phyloP scores from a whole-genome alignment of 345 rosid species.

The Laguncularia racemosa region DNA sequence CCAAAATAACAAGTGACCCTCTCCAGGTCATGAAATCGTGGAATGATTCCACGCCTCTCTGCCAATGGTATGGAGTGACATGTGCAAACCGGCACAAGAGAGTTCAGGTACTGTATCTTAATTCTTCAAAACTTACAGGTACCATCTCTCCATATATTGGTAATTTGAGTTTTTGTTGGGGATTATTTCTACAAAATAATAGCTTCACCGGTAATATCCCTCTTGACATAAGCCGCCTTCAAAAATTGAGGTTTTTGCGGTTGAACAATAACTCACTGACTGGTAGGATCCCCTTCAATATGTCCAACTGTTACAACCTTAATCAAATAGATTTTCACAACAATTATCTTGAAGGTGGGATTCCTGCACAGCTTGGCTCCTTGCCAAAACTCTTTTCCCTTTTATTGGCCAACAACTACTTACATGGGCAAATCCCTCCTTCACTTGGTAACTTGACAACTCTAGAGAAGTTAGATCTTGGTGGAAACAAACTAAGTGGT shows the following conservation, averaged over 20 bases:
- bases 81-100: conserved; percentile 4
- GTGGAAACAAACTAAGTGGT: conserved; percentile 14
- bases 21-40: conserved; percentile 9
- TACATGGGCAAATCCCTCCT: conserved; percentile 9
- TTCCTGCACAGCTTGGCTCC: conserved; percentile 8
- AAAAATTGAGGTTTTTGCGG: background rate
- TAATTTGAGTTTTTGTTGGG: conserved; percentile 15
- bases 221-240: background rate
- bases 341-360: conserved; percentile 12
- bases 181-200: conserved; percentile 8
- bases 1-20: conserved; percentile 4
- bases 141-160: conserved; percentile 15
- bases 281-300: conserved; percentile 15
- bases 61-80: conserved; percentile 10
- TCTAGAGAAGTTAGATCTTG: background rate
- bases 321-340: conserved; percentile 1
- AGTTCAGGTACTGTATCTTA: conserved; percentile 6
- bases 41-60: conserved; percentile 14
- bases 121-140: background rate
- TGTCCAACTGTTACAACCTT: conserved; percentile 5
- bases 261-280: conserved; percentile 4
- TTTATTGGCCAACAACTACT: background rate
- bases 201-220: background rate
- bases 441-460: conserved; percentile 13
- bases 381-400: conserved; percentile 3